Percentiles rank a stretch among this genome's conserved stretches.
Evolutionary conservation across 75 land plant species (phyloP).

Genomic region (Larix kaempferi): DNA sequence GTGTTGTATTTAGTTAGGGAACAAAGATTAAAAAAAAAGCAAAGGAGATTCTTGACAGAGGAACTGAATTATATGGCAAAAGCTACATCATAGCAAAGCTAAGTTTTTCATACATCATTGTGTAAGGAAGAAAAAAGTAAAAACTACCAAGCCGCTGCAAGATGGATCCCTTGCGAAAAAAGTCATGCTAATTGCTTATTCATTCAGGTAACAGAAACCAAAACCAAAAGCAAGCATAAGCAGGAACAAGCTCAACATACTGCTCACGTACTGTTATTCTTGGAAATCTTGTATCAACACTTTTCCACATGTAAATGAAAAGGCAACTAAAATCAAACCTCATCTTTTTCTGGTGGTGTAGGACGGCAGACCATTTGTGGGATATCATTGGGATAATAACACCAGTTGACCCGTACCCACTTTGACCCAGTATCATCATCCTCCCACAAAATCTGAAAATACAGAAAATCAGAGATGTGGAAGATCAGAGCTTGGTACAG

Average conservation of each 20-base stretch:
- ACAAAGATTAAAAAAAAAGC: too few relatives aligned
- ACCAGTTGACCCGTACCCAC: conserved; percentile 56
- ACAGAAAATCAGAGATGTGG: background rate
- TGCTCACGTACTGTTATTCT: background rate
- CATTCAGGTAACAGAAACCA: too few relatives aligned
- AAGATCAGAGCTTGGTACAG: background rate
- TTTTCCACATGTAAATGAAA: background rate
- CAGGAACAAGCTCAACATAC: background rate
- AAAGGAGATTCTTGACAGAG: too few relatives aligned
- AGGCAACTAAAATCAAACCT: conserved; percentile 34
- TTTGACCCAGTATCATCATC: conserved; percentile 46
- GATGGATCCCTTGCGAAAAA: too few relatives aligned
- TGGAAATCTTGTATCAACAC: background rate
- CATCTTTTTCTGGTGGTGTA: conserved; percentile 46
- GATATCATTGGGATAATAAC: conserved; percentile 66
- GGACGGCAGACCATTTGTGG: conserved; percentile 51
- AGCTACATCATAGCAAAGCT: too few relatives aligned
- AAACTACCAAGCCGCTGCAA: too few relatives aligned
- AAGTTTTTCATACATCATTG: too few relatives aligned
- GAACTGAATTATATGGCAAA: too few relatives aligned
- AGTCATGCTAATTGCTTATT: too few relatives aligned
- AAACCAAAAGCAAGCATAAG: too few relatives aligned
- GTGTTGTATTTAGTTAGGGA: too few relatives aligned
- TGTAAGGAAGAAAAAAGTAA: too few relatives aligned
- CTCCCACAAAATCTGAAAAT: conserved; percentile 70